A percentile compares a stretch with the other conserved stretches of the same genome.
Evolutionary conservation across 345 rosid genomes (phyloP).

Genomic region (Arabis alpina): DNA sequence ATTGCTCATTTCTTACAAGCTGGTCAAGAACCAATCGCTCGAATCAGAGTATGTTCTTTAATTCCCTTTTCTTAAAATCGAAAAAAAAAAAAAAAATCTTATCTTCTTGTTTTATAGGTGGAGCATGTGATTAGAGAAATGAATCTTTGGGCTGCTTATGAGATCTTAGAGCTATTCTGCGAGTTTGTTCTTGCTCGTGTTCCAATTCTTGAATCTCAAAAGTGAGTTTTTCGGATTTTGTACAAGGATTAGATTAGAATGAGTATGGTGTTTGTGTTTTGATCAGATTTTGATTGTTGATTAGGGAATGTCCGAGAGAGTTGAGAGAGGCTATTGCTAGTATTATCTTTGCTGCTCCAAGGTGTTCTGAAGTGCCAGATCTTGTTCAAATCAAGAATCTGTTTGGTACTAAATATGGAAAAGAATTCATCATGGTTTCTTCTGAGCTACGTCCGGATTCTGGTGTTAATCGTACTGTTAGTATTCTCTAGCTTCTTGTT

Average conservation of each 20-base stretch:
- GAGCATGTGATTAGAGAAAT: slow-evolving; percentile 94
- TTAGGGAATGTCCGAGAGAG: slow-evolving; percentile 92
- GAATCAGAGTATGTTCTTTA: slow-evolving; percentile 66
- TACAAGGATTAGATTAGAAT: not conserved
- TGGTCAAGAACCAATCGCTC: slow-evolving; percentile 94
- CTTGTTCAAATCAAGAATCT: slow-evolving; percentile 79
- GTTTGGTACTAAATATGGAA: slow-evolving; percentile 81
- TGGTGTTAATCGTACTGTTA: slow-evolving; percentile 91
- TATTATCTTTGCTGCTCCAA: slow-evolving; percentile 92
- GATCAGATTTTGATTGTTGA: not conserved
- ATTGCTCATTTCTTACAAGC: slow-evolving; percentile 92
- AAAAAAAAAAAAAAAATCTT: not conserved
- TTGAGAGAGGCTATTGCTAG: slow-evolving; percentile 89
- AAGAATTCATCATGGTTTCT: slow-evolving; percentile 74
- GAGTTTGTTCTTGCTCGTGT: slow-evolving; percentile 89
- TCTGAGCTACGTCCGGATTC: slow-evolving; percentile 95
- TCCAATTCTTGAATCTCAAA: slow-evolving; percentile 81
- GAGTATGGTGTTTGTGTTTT: too few relatives aligned
- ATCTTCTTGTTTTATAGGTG: slow-evolving; percentile 54
- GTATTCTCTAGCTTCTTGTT: slow-evolving; percentile 41
- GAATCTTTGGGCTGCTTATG: slow-evolving; percentile 83
- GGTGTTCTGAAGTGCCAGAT: slow-evolving; percentile 95
- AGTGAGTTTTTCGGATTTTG: slow-evolving; percentile 49
- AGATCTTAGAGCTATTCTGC: slow-evolving; percentile 85
- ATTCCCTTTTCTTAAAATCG: not conserved